Evolutionary conservation across 177 flowering plant species (phyloP), one percentile per base, ranked within the genome.

Genomic region (Vitis hybrid): DNA sequence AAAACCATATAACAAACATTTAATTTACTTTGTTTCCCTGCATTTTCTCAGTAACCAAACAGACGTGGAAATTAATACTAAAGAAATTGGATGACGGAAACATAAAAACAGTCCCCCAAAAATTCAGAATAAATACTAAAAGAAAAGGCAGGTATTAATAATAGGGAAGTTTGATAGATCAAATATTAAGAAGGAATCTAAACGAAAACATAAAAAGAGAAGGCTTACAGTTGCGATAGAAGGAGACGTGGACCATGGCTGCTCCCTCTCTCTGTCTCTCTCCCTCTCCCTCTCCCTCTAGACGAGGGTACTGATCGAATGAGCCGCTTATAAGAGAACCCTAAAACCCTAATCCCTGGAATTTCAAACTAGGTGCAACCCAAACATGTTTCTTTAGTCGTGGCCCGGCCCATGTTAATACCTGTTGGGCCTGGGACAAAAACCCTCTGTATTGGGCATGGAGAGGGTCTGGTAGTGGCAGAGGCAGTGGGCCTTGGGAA

Each of bases 221-320:
- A 32, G 40, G 11, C 70, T 64, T 74, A 82, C 83, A 80, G 79
- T 82, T 82, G 49, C 85, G 76, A 60, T 80, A 82, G 65, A 76
- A 78, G 21, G 66, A 59, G 65, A 80, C 86, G 82, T 83, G 80
- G 30, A 83, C 86, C 86, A 82, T 82, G 64, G 65, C 67, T 68
- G 62, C 50, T 56, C 71, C 45, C 60, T 70, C 23, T 54, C 65
- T 14, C 49, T 10, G 14, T 65, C 66, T 12, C 34, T 49, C 69
- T 65, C 65, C 51, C 70, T 66, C 61, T 60, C 60, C 21, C 66
- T 54, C 45, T 12, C 7, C 50, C 7, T 13, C 10, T 45, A 56
- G 5, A 15, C 34, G 32, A 15, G 15, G 18, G 10, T 40, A 17
- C 21, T 6, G 56, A 2, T 3, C 56, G 32, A 40, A 15, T 17